phyloP scores from a whole-genome alignment of 768 basidiomycete genomes.

The Suillus hirtellus region DNA sequence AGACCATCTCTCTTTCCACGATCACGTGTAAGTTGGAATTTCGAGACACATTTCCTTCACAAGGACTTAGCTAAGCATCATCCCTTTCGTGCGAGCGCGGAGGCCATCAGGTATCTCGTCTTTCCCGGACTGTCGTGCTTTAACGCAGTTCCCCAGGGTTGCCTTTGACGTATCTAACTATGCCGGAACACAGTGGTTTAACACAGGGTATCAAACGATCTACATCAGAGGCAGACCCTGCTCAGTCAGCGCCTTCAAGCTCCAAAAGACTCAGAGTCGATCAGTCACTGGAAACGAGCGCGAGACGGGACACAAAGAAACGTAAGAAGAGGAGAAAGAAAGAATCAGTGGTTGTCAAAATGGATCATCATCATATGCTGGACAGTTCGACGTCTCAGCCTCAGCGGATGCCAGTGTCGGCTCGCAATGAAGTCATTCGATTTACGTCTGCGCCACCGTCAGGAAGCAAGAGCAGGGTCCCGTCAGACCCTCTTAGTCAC shows the following conservation, averaged over 20 bases:
- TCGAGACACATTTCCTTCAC: neutral
- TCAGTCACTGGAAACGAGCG: conserved; percentile 17
- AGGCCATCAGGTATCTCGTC: neutral
- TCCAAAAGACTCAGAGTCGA: conserved; percentile 28
- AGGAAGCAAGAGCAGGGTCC: neutral
- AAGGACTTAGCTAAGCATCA: neutral
- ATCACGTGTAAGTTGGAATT: neutral
- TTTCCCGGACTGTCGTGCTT: neutral
- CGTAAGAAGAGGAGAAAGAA: conserved; percentile 33
- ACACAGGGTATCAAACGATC: conserved; percentile 17
- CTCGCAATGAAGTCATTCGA: conserved; percentile 29
- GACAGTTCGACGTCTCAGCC: conserved; percentile 11
- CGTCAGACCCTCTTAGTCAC: neutral
- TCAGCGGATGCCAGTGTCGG: conserved; percentile 20
- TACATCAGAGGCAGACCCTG: conserved; percentile 25
- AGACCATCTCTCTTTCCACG: neutral
- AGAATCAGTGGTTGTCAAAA: conserved; percentile 25
- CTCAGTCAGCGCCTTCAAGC: conserved; percentile 17
- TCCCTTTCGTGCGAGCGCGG: neutral
- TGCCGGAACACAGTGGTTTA: conserved; percentile 18
- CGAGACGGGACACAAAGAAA: conserved; percentile 25
- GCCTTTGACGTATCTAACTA: conserved; percentile 22
- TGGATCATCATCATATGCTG: conserved; percentile 14
- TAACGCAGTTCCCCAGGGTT: conserved; percentile 1
- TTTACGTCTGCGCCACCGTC: conserved; percentile 20